These are phyloP conservation scores for Mycena maculata DNA, from an alignment of 768 basidiomycete species.

Conservation along the genomic window DNA sequence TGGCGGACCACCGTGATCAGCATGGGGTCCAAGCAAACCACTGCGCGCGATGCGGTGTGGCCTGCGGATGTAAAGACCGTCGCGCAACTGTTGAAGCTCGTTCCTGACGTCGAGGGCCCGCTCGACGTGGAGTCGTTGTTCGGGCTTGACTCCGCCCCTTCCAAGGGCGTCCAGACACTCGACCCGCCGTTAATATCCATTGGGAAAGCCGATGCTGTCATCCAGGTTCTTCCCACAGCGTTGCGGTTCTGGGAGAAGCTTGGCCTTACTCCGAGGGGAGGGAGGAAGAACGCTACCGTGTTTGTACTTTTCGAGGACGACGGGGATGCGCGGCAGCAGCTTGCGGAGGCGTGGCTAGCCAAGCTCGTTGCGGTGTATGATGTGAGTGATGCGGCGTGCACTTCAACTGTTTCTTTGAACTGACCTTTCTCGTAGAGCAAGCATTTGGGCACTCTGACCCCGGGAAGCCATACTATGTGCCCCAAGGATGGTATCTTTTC, in stretches of 20 bases:
- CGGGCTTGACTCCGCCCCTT: constrained; percentile 36
- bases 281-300: constrained; percentile 75
- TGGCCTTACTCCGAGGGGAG: constrained; percentile 75
- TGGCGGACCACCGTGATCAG: constrained; percentile 61
- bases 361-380: constrained; percentile 65
- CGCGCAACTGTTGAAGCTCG: constrained; percentile 53
- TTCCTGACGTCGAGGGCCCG: constrained; percentile 53
- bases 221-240: constrained; percentile 78
- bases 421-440: constrained; percentile 61
- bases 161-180: constrained; percentile 44
- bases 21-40: constrained; percentile 34
- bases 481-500: constrained; percentile 68
- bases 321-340: constrained; percentile 55
- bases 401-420: constrained; percentile 7
- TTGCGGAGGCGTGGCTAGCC: constrained; percentile 71
- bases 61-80: constrained; percentile 65
- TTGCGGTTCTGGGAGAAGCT: constrained; percentile 90
- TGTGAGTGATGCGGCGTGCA: constrained; percentile 53
- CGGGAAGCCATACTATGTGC: constrained; percentile 62
- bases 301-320: constrained; percentile 79
- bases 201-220: constrained; percentile 73
- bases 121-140: constrained; percentile 60
- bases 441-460: constrained; percentile 67
- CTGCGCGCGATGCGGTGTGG: constrained; percentile 59
- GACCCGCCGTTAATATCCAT: constrained; percentile 71